Base-by-base conservation (phyloP, 306 rosid species). In the Cucumis melo region DNA sequence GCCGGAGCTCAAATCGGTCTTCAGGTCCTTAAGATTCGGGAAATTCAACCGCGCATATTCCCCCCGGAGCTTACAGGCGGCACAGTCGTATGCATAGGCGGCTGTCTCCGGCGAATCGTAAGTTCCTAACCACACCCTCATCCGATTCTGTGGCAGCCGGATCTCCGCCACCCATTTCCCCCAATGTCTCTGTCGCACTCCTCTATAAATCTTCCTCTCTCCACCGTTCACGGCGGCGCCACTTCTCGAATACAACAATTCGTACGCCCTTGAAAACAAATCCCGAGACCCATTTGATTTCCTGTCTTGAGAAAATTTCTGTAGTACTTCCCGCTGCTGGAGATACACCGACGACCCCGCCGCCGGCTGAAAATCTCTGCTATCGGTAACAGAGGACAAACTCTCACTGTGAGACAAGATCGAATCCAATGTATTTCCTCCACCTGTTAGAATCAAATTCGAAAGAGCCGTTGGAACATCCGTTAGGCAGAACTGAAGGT, bases 111-210 rank as follows among this genome's bases (percentile, higher is more conserved):
- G 96, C 0, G 96, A 85, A 42, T 92, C 98, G 15, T 92, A 95
- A 2, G 99, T 95, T 0, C 99, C 99, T 46, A 95, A 83, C 99
- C 99, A 95, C 34, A 92, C 93, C 77, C 99, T 86, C 98, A 92
- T 88, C 83, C 99, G 84, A 81, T 95, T 95, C 85, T 95, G 99
- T 9, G 99, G 99, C 16, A 95, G 92, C 66, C 99, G 84, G 36
- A 95, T 95, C 75, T 95, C 99, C 0, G 99, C 99, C 0, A 95
- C 99, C 99, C 99, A 95, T 85, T 95, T 95, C 21, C 98, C 99
- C 99, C 99, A 95, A 60, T 95, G 96, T 74, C 99, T 92, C 93
- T 95, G 97, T 19, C 99, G 88, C 85, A 95, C 99, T 70, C 99
- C 99, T 79, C 99, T 95, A 90, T 95, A 95, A 0, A 87, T 83